Evolutionary conservation across 1,284 basidiomycete species (phyloP).

Genomic region (Farysia itapuensis): DNA sequence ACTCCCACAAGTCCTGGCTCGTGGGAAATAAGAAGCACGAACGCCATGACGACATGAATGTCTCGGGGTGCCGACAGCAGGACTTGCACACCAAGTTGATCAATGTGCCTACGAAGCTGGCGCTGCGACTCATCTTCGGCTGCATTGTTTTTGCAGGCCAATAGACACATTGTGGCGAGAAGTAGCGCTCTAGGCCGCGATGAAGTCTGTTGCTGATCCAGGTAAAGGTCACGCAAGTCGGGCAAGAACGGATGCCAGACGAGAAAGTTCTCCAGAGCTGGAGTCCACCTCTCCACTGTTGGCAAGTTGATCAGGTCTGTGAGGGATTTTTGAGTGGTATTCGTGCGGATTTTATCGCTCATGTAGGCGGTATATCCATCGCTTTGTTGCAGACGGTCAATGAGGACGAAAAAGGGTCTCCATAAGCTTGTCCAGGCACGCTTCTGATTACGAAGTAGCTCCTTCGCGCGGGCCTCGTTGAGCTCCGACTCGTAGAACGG

Average conservation of each 20-base stretch:
- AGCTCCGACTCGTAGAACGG: background rate
- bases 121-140: background rate
- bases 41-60: conserved; percentile 13
- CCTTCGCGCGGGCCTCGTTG: background rate
- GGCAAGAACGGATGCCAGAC: conserved; percentile 20
- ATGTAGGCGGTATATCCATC: background rate
- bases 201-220: conserved; percentile 1
- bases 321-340: background rate
- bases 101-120: conserved; percentile 5
- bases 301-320: background rate
- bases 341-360: background rate
- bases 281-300: background rate
- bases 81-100: conserved; percentile 13
- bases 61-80: conserved; percentile 11
- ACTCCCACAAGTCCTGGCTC: conserved; percentile 24
- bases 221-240: conserved; percentile 1
- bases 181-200: conserved; percentile 10
- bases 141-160: background rate
- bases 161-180: conserved; percentile 9
- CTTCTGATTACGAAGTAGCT: background rate
- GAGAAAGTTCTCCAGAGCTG: conserved; percentile 9
- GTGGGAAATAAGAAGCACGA: conserved; percentile 15
- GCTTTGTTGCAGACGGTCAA: background rate
- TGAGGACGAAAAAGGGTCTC: background rate
- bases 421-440: background rate